Base-by-base conservation (phyloP, 495 filamentous ascomycete species). In the Jackrogersella minutella region DNA sequence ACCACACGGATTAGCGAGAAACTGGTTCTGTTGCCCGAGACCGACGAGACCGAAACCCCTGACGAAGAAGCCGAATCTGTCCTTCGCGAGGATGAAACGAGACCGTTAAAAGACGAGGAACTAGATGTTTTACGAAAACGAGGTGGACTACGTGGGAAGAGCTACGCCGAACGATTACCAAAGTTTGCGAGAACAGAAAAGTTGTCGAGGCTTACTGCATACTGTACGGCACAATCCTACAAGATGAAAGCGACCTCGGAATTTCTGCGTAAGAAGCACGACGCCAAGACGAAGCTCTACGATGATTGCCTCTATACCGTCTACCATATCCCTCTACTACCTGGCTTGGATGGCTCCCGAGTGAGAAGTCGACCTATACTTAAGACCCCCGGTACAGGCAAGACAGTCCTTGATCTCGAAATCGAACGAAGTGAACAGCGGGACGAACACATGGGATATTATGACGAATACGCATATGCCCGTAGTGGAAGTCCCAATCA, bases 231-330 rank as follows among this genome's bases (percentile, higher is more conserved):
- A 3, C 92, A 97, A 78, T 90, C 90, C 9, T 97, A 90, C 77
- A 94, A 92, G 78, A 88, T 96, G 81, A 89, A 90, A 69, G 85
- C 88, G 22, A 90, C 92, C 37, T 92, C 92, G 16, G 85, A 90
- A 43, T 99, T 99, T 79, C 83, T 97, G 33, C 91, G 90, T 73
- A 91, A 89, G 43, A 87, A 87, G 72, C 95, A 99, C 83, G 89
- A 89, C n/a, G 96, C 93, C 0, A 87, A 91, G 78, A 96, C 93
- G 37, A 99, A 99, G 76, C 83, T 98, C n/a, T 99, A 99, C 76
- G 96, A 98, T 76, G 96, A 99, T 73, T 98, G 96, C 72, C 82
- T 99, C 16, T 99, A 99, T 70, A 90, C 88, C 4, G 95, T 94
- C 28, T 99, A 98, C 76, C 93, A 98, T 78, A 79, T 97, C 22